These are phyloP conservation scores for Leptographium procerum DNA, from an alignment of 2,329 filamentous ascomycete genomes.

Conservation along the genomic window DNA sequence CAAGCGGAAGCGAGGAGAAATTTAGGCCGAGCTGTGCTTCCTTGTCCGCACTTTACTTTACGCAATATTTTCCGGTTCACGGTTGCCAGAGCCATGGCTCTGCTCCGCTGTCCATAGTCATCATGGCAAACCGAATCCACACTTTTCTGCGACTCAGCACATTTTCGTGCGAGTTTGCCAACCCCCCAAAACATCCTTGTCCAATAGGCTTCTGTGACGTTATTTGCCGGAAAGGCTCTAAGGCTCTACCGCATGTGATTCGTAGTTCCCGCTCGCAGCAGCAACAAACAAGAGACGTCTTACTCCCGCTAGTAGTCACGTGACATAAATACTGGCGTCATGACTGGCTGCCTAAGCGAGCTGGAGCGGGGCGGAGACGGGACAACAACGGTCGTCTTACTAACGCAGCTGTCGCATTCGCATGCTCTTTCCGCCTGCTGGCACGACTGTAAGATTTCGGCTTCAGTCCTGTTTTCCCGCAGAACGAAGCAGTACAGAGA, in stretches of 20 bases:
- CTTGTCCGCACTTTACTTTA: background rate
- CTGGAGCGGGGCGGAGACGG: background rate
- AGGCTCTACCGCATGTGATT: background rate
- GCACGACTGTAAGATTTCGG: background rate
- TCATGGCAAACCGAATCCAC: background rate
- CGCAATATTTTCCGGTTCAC: background rate
- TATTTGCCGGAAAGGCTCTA: too few relatives aligned
- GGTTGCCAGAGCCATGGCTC: background rate
- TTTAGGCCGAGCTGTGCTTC: background rate
- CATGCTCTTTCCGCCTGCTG: background rate
- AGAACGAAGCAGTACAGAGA: too few relatives aligned
- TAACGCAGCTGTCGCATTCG: background rate
- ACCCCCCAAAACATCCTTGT: background rate
- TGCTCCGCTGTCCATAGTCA: background rate
- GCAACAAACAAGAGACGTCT: too few relatives aligned
- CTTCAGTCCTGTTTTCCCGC: too few relatives aligned
- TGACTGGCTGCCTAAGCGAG: background rate
- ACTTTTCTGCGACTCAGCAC: background rate
- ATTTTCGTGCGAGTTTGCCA: background rate
- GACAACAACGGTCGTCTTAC: background rate
- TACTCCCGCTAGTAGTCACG: background rate
- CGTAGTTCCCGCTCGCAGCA: too few relatives aligned
- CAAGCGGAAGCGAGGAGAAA: background rate
- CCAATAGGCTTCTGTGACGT: background rate
- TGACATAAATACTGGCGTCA: background rate